Evolutionary conservation across 208 protist genomes (phyloP).

Genomic region (Acanthamoeba healyi): DNA sequence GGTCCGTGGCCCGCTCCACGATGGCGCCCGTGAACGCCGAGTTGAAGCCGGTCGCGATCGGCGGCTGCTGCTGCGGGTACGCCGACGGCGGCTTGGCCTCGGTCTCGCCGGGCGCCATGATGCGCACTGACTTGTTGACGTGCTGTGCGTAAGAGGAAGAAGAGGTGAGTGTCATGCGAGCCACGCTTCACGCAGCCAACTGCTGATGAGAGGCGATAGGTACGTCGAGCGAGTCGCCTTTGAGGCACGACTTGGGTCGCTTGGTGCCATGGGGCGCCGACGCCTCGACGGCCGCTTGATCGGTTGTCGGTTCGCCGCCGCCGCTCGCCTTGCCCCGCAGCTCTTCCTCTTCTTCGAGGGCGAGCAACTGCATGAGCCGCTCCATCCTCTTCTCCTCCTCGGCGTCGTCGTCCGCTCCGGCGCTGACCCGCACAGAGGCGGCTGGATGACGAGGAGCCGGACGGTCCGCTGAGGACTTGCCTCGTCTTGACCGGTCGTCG

Average conservation of each 20-base stretch:
- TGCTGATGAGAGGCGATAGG: background rate
- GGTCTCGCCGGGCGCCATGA: constrained; percentile 31
- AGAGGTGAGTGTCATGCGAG: background rate
- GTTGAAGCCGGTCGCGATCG: background rate
- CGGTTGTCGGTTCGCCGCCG: background rate
- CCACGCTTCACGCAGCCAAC: too few relatives aligned
- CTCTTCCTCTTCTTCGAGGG: constrained; percentile 57
- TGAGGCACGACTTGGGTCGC: constrained; percentile 34
- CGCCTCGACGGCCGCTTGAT: background rate
- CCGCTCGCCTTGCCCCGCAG: background rate
- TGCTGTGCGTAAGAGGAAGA: background rate
- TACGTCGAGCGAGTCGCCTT: constrained; percentile 7
- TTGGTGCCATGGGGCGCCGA: background rate
- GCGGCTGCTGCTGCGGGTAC: background rate
- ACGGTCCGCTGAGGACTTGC: too few relatives aligned
- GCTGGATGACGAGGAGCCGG: background rate
- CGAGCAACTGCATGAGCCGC: constrained; percentile 58
- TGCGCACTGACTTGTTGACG: constrained; percentile 41
- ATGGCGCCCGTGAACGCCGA: background rate
- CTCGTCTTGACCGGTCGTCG: background rate
- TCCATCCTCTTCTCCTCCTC: constrained; percentile 50
- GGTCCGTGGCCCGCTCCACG: background rate
- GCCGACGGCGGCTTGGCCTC: background rate
- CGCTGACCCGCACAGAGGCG: background rate
- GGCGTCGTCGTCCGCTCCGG: background rate